Percentiles rank a stretch among this genome's conserved stretches.
Conservation (phyloP, 2,329 filamentous ascomycete species). For the Thielaviopsis punctulata region DNA sequence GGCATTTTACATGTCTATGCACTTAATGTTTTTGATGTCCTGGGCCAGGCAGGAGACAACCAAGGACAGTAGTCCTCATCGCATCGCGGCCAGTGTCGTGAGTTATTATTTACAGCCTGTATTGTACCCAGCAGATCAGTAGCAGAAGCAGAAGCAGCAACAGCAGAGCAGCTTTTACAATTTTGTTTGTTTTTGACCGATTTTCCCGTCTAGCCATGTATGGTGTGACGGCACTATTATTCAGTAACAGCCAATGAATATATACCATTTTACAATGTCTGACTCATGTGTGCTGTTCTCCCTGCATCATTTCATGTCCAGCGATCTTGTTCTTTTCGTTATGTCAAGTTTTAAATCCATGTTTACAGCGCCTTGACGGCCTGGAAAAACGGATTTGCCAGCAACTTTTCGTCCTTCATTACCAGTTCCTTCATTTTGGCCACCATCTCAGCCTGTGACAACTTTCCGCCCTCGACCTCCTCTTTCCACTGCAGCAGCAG, state of each 20-base stretch:
- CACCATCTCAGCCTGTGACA: slow-evolving; percentile 63
- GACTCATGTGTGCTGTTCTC: slow-evolving; percentile 3
- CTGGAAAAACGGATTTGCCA: slow-evolving; percentile 54
- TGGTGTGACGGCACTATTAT: not conserved
- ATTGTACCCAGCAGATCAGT: not conserved
- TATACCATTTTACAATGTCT: not conserved
- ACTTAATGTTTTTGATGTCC: not conserved
- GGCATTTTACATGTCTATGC: not conserved
- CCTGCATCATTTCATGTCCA: not conserved
- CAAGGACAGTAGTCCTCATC: not conserved
- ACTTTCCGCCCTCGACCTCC: slow-evolving; percentile 37
- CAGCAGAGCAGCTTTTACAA: not conserved
- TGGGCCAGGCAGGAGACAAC: slow-evolving; percentile 12
- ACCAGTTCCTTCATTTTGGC: slow-evolving; percentile 66
- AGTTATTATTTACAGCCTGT: slow-evolving; percentile 1
- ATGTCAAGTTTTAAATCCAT: no score
- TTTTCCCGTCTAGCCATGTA: not conserved
- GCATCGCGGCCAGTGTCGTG: not conserved
- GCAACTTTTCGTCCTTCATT: slow-evolving; percentile 46
- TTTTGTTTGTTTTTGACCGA: not conserved
- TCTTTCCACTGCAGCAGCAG: slow-evolving; percentile 75
- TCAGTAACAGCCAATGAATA: not conserved
- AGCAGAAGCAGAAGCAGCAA: slow-evolving; percentile 4
- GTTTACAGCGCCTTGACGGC: slow-evolving; percentile 38
- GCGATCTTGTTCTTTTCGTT: not conserved